Percentiles rank a stretch among this genome's conserved stretches.
phyloP scores from a whole-genome alignment of 148 eudicot species.

The Rhododendron molle region DNA sequence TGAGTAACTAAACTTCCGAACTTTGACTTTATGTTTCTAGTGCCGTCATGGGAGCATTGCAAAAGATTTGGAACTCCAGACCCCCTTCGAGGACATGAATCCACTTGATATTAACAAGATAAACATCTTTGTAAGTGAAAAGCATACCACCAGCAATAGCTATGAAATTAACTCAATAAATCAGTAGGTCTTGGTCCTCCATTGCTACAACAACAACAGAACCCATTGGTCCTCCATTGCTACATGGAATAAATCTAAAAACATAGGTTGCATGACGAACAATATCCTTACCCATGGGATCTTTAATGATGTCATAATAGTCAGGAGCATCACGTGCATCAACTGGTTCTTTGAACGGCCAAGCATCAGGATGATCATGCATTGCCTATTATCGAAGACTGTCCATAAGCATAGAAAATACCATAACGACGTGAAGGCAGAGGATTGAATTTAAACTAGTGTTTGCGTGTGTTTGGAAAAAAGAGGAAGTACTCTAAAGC shows the following conservation, averaged over 20 bases:
- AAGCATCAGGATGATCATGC: constrained; percentile 90
- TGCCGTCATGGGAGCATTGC: not conserved
- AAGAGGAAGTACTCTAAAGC: not conserved
- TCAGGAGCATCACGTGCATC: constrained; percentile 93
- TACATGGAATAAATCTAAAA: not conserved
- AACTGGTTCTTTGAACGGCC: constrained; percentile 98
- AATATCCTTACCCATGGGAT: constrained; percentile 71
- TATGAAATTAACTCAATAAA: not conserved
- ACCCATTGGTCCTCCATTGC: not conserved
- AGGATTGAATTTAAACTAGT: not conserved
- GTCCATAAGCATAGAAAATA: constrained; percentile 2
- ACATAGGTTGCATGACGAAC: not conserved
- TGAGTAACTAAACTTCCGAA: not conserved
- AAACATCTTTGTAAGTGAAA: not conserved
- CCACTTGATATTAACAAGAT: not conserved
- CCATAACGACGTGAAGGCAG: not conserved
- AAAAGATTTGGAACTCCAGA: not conserved
- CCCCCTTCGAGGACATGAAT: not conserved
- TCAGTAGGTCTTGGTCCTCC: not conserved
- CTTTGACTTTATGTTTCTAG: not conserved
- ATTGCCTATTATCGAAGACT: constrained; percentile 47
- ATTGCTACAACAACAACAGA: not conserved
- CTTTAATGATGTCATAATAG: constrained; percentile 90
- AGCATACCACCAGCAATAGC: not conserved
- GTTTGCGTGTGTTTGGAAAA: not conserved